These are phyloP conservation scores for Rhynchospora pubera DNA, from an alignment of 176 grass and related monocot species.

Conservation along the genomic window DNA sequence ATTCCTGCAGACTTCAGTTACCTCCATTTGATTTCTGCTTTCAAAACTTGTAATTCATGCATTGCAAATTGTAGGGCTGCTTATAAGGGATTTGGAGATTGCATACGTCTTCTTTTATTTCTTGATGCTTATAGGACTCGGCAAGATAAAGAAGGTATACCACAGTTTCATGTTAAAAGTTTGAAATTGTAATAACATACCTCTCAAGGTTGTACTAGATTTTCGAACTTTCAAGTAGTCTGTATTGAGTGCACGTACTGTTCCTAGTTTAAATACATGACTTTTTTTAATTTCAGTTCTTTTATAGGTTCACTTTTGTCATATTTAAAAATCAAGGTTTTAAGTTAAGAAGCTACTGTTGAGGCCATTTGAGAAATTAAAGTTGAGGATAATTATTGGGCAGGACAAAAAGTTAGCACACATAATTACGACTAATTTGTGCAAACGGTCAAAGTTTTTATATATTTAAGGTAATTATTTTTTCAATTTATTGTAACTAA, in stretches of 20 bases:
- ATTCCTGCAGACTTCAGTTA: neutral
- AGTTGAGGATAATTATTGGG: neutral
- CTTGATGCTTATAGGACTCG: conserved; percentile 86
- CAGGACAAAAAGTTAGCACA: neutral
- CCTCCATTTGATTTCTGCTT: neutral
- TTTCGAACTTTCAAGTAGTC: neutral
- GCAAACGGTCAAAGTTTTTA: neutral
- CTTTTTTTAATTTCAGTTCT: neutral
- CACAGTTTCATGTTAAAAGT: neutral
- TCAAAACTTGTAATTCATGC: neutral
- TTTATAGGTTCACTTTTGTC: conserved; percentile 10
- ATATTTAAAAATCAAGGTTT: conserved; percentile 2
- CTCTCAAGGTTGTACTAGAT: neutral
- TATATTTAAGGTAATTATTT: neutral
- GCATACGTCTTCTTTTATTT: conserved; percentile 93
- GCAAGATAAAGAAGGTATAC: conserved; percentile 90
- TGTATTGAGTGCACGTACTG: neutral
- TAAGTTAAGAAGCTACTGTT: neutral
- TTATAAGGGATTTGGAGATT: conserved; percentile 95
- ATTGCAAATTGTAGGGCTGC: conserved; percentile 66
- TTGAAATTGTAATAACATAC: neutral
- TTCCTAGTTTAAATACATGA: conserved; percentile 3
- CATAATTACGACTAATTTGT: neutral
- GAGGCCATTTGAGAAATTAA: neutral
- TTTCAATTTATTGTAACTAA: neutral